Percentiles rank a stretch among this genome's conserved stretches.
phyloP scores from a whole-genome alignment of 148 eudicot species.

The Rhododendron mucronatum region DNA sequence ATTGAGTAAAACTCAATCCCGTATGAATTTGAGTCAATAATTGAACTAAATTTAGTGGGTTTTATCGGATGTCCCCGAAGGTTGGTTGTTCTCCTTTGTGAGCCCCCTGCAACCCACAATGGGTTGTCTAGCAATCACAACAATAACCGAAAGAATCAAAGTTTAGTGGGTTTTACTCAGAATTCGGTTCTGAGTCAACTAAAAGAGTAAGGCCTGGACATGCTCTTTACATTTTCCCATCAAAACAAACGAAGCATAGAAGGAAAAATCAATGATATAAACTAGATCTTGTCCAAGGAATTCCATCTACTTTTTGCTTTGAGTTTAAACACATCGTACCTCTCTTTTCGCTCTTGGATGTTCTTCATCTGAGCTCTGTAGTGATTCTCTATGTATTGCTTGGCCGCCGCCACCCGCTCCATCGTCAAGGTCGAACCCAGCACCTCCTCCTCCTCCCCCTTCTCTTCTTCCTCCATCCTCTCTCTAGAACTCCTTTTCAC shows the following conservation, averaged over 20 bases:
- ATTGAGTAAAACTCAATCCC: not conserved
- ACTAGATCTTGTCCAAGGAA: conserved; percentile 13
- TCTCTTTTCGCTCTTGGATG: conserved; percentile 79
- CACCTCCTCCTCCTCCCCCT: conserved; percentile 46
- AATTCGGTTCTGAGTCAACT: not conserved
- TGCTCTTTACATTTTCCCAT: not conserved
- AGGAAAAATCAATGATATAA: not conserved
- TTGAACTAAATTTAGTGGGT: not conserved
- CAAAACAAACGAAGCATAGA: not conserved
- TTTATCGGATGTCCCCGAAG: too few species aligned
- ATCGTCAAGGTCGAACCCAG: conserved; percentile 86
- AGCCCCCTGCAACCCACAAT: too few species aligned
- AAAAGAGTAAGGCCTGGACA: not conserved
- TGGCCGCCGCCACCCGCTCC: conserved; percentile 95
- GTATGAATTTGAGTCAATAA: not conserved
- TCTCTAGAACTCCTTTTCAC: not conserved
- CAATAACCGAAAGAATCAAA: too few species aligned
- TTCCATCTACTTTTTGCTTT: not conserved
- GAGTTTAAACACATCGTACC: conserved; percentile 31
- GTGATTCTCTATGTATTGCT: conserved; percentile 91
- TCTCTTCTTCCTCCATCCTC: conserved; percentile 3
- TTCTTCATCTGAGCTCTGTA: conserved; percentile 86
- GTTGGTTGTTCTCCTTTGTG: too few species aligned
- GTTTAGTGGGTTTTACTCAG: not conserved
- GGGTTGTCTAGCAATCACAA: too few species aligned